Conservation (phyloP, 2,329 filamentous ascomycete species). For the Botrytis deweyae region DNA sequence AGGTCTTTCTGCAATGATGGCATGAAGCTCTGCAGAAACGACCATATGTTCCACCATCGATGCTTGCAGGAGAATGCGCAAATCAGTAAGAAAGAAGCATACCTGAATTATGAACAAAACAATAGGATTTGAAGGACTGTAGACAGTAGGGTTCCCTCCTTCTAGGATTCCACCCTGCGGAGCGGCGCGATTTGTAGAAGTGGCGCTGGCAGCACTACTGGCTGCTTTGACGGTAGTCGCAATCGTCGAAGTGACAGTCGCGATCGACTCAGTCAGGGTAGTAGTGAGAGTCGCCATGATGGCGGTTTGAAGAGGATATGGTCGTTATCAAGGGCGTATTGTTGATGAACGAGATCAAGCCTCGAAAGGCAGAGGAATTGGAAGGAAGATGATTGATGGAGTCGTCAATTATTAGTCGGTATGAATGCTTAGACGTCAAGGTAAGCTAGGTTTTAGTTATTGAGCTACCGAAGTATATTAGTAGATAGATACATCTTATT, state of each 20-base stretch:
- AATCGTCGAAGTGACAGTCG: conserved; percentile 8
- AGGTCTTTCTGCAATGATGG: not conserved
- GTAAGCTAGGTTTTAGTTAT: not conserved
- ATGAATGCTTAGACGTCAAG: not conserved
- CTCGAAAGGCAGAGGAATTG: not conserved
- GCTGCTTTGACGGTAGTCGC: conserved; percentile 15
- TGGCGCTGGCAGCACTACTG: conserved; percentile 27
- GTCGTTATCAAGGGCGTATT: not conserved
- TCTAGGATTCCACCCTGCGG: conserved; percentile 65
- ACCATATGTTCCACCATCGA: not conserved
- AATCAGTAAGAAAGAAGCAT: conserved; percentile 27
- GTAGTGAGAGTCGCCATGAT: conserved; percentile 11
- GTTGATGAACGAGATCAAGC: not conserved
- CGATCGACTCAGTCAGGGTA: not conserved
- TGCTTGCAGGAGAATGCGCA: not conserved
- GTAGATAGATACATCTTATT: not conserved
- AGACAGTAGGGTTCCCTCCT: conserved; percentile 59
- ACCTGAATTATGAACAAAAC: conserved; percentile 70
- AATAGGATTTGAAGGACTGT: conserved; percentile 63
- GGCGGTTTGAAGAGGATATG: not conserved
- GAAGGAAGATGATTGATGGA: not conserved
- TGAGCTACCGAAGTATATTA: not conserved
- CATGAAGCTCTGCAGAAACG: not conserved
- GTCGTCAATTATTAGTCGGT: not conserved
- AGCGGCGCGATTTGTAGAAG: conserved; percentile 27